phyloP scores from a whole-genome alignment of 768 basidiomycete genomes.

The Leccinum sublutescens region DNA sequence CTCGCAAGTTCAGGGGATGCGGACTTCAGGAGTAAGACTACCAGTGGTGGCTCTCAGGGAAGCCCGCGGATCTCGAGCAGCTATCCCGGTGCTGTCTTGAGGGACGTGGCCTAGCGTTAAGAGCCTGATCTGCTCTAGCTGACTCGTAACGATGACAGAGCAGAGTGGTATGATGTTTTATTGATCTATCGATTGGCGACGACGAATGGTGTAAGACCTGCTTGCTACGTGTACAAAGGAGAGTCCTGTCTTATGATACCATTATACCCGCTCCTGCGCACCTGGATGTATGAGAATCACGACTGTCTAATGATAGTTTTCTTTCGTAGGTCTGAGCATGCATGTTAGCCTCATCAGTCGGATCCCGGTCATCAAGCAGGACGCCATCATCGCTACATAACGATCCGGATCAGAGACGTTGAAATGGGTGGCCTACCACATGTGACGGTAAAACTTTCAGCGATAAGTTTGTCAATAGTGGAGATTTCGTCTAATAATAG shows the following conservation, averaged over 20 bases:
- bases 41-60: not conserved
- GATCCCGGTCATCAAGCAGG: not conserved
- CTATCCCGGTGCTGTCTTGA: not conserved
- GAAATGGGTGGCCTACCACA: not conserved
- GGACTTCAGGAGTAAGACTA: not conserved
- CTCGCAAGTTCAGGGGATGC: not conserved
- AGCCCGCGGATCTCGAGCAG: not conserved
- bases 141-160: not conserved
- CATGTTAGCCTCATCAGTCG: no score
- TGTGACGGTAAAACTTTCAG: not conserved
- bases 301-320: not conserved
- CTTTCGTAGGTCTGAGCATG: not conserved
- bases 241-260: not conserved
- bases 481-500: no score
- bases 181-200: not conserved
- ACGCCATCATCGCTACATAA: not conserved
- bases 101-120: not conserved
- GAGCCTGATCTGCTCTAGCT: not conserved
- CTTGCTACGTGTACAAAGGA: not conserved
- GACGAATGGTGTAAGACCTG: not conserved
- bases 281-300: not conserved
- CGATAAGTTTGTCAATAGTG: not conserved
- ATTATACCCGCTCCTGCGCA: not conserved
- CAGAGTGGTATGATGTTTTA: not conserved
- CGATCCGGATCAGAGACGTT: not conserved